Evolutionary conservation across 257 asterid genomes (phyloP), one percentile per base, ranked within the genome.

Genomic region (Fraxinus cuspidata): DNA sequence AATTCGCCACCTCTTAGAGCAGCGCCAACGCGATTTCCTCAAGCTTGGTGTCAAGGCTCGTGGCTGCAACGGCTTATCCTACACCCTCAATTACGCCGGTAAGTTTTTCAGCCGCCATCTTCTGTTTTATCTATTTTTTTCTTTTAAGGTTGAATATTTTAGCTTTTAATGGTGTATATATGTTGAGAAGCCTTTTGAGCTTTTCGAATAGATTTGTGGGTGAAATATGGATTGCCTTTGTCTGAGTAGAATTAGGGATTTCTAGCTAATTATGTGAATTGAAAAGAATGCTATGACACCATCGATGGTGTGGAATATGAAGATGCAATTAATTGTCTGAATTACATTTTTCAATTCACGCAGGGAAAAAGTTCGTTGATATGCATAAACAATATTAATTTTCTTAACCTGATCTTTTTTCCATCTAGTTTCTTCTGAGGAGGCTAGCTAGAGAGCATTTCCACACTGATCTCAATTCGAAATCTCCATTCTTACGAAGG

Each of bases 31-130:
- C 67, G 71, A 93, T 47, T 95, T 86, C 82, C 97, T 95, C 64
- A 95, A 95, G 90, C 98, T 95, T 71, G 98, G 99, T 72, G 98
- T 93, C 86, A 93, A 95, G 82, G 86, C 98, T 79, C 98, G 99
- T 53, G 99, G 99, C 72, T 93, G 99, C 89, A 95, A 95, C 79
- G 99, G 99, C 83, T 88, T 95, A 80, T 93, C 99, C 47, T 95
- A 95, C 92, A 93, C 96, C 85, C 99, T 95, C 87, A 95, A 95
- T 84, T 95, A 95, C 28, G 91, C 99, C 70, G 99, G 99, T 90
- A 67, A 71, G 31, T 23, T 32, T 31, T 42, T 1, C 19, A 19
- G 28, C 31, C 7, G 1, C 27, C 65, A n/a, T 23, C 23, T 10
- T 71, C 23, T 40, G 16, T 72, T 40, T n/a, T 11, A 19, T 19